Evolutionary conservation across 2,329 filamentous ascomycete genomes (phyloP), one percentile per base, ranked within the genome.

Genomic region (Apiospora kogelbergensis): DNA sequence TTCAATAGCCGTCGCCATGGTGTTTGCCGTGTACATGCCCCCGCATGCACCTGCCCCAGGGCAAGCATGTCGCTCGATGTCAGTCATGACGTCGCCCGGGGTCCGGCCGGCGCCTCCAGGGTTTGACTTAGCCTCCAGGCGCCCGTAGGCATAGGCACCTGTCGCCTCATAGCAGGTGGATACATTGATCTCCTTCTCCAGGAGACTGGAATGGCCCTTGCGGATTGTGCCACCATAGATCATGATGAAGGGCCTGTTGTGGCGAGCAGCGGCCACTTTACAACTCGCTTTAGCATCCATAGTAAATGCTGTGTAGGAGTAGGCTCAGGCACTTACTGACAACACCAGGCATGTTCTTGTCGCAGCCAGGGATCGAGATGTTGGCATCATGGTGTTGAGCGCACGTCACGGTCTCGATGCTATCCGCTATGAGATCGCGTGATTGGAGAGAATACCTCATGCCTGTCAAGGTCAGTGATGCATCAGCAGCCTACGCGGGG

Each of bases 371-470:
- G 76, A 99, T 92, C 67, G 94, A 97, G 79, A 99, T 92, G 82
- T 98, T 98, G 74, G 90, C 95, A 81, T 99, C 96, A 80, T 99
- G 98, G 94, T 95, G 98, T 83, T 99, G 96, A 20, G 94, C 96
- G 74, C 94, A 92, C 95, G 98, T 99, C 76, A 99, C 96, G 6
- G 96, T 98, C 87, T 99, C 96, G 77, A 99, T 97, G 71, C 93
- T 97, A 83, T 98, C 95, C 72, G 95, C 95, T 73, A 98, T 98
- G 73, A 98, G 90, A 77, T 98, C 95, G 70, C 95, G 88, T 1
- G 92, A 93, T 78, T 97, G 95, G 6, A 98, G 87, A 30, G 94
- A 97, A 82, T 94, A 98, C 68, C 95, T 87, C 95, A 98, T 98
- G 72, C 95, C 93, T 95, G 53, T 9, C 30, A 33, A 60, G 20